Percentiles rank a stretch among this genome's conserved stretches.
phyloP scores from a whole-genome alignment of 2,329 filamentous ascomycete species.

The Truncatella angustata region DNA sequence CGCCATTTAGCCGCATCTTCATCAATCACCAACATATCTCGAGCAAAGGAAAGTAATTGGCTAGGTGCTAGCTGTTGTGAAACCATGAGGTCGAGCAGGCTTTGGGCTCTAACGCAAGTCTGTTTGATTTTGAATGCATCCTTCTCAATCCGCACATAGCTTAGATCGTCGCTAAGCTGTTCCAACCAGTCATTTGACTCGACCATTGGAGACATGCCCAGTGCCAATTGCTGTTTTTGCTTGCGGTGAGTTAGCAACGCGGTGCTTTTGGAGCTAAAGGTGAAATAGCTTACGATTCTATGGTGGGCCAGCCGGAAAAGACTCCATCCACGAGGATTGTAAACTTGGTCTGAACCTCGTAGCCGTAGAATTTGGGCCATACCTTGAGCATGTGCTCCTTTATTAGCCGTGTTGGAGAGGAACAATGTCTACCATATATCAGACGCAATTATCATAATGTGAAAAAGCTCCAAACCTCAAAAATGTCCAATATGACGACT shows the following conservation, averaged over 20 bases:
- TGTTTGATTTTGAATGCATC: conserved; percentile 23
- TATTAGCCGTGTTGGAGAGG: conserved; percentile 20
- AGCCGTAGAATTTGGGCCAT: conserved; percentile 39
- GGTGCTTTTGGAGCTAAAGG: not conserved
- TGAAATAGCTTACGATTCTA: conserved; percentile 22
- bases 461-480: conserved; percentile 28
- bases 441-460: not conserved
- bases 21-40: conserved; percentile 30
- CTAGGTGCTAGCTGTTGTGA: conserved; percentile 10
- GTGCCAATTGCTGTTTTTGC: conserved; percentile 37
- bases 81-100: conserved; percentile 18
- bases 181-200: conserved; percentile 30
- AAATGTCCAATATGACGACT: conserved; percentile 37
- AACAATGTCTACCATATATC: conserved; percentile 29
- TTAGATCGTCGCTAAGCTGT: conserved; percentile 25
- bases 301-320: conserved; percentile 39
- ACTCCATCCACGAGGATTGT: conserved; percentile 36
- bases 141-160: conserved; percentile 27
- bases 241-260: conserved; percentile 3
- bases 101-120: conserved; percentile 29
- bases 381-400: conserved; percentile 34
- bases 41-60: conserved; percentile 23
- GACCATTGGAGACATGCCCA: conserved; percentile 22
- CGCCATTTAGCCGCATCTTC: conserved; percentile 29
- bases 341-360: conserved; percentile 31